A percentile compares a stretch with the other conserved stretches of the same genome.
phyloP scores from a whole-genome alignment of 495 filamentous ascomycete species.

The Cudoniella acicularis region DNA sequence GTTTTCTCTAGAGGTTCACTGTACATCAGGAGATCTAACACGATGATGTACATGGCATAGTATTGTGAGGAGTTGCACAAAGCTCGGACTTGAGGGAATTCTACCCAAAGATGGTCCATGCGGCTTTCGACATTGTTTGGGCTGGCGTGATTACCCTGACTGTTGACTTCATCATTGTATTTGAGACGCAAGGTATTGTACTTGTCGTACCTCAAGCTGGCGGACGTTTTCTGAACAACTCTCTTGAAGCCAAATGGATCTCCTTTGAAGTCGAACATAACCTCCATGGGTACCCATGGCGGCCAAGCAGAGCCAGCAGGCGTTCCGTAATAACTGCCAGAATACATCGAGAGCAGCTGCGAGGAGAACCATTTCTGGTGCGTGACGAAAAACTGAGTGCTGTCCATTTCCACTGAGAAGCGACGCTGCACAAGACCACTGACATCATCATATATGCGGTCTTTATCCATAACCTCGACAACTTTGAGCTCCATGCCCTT shows the following conservation, averaged over 20 bases:
- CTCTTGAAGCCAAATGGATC: conserved; percentile 94
- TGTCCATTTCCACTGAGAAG: conserved; percentile 91
- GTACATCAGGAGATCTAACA: conserved; percentile 89
- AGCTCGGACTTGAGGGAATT: conserved; percentile 88
- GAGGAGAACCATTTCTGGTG: conserved; percentile 80
- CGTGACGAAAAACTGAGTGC: conserved; percentile 95
- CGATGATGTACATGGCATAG: conserved; percentile 95
- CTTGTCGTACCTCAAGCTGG: conserved; percentile 91
- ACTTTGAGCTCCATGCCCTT: conserved; percentile 97
- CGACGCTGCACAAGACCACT: conserved; percentile 92
- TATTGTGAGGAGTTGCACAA: conserved; percentile 96
- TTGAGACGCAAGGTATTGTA: conserved; percentile 96
- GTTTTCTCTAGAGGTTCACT: conserved; percentile 95
- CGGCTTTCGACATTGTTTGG: conserved; percentile 64
- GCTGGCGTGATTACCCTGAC: conserved; percentile 34
- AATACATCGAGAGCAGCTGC: conserved; percentile 84
- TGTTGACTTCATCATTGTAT: conserved; percentile 90
- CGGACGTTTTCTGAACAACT: conserved; percentile 91
- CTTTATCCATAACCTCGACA: conserved; percentile 95
- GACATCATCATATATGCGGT: conserved; percentile 85
- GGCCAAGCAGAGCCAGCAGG: conserved; percentile 85
- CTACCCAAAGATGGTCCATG: conserved; percentile 93
- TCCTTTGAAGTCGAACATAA: conserved; percentile 92
- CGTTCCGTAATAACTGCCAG: conserved; percentile 88
- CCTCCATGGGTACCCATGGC: conserved; percentile 95